Base-by-base conservation (phyloP, 1,284 basidiomycete species). In the Fistulina hepatica region DNA sequence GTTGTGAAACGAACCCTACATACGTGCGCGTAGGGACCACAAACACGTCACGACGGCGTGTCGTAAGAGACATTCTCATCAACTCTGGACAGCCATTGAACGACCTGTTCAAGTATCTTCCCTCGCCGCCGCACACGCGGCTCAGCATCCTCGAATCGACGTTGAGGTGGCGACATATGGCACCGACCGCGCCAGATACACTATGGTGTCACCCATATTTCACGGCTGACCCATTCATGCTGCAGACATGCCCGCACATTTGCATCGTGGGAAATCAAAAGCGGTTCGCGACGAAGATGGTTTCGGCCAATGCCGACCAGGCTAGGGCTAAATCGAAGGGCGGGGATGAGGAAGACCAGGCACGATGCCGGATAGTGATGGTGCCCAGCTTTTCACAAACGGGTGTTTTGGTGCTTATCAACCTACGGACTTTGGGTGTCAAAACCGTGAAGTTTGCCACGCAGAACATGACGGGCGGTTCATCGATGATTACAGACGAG, bases 151-250 rank as follows among this genome's bases (percentile, higher is more conserved):
- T 89, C 3, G 69, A 76, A 46, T 69, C 81, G 34, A 93, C 90
- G 11, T 67, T 99, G 9, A 76, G 73, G 52, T 98, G 93, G 95
- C 71, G 90, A 44, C 95, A 98, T 60, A 75, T 97, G 50, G 94
- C 95, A 8, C 95, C 95, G 0, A 98, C 94, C 1, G 92, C 94
- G 10, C 95, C 95, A 10, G 95, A 99, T 59, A 99, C 95, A 1
- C 70, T 99, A 2, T 97, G 92, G 91, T 97, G 94, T 53, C 94
- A 97, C 56, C 95, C 95, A 7, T 97, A 86, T 63, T 79, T 85
- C 36, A 69, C 76, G 25, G 63, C 65, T 7, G 95, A 99, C 56
- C 95, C 95, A 0, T 98, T 99, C 59, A 70, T 97, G 40, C 67
- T 99, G 26, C 57, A 66, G 19, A 69, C 81, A 52, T 81, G 86